Evolutionary conservation across 345 rosid genomes (phyloP).

Genomic region (Lepidium didymum): DNA sequence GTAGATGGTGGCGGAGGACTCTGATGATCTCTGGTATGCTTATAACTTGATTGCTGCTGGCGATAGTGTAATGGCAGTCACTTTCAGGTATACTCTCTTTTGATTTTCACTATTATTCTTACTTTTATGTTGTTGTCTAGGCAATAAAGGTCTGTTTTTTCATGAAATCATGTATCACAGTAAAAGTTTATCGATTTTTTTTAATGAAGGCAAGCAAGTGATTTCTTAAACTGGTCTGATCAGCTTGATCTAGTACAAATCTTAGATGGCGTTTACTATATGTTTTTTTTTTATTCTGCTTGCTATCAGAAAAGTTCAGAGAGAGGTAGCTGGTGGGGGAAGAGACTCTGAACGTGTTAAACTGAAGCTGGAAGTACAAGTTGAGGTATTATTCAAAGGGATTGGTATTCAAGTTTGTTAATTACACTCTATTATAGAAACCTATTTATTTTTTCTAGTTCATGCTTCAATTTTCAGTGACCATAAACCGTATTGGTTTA

Average conservation of each 20-base stretch:
- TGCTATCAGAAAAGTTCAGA: constrained; percentile 64
- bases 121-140: neutral
- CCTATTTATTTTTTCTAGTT: neutral
- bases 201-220: neutral
- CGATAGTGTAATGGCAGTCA: constrained; percentile 77
- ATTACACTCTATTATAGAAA: neutral
- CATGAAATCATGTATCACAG: neutral
- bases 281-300: neutral
- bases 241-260: neutral
- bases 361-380: constrained; percentile 79
- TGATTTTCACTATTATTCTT: neutral
- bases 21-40: constrained; percentile 91
- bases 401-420: neutral
- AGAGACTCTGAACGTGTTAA: constrained; percentile 81
- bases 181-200: neutral
- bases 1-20: constrained; percentile 75
- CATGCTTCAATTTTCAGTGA: neutral
- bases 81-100: constrained; percentile 54
- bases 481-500: neutral
- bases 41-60: constrained; percentile 73
- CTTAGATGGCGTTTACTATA: neutral
- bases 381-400: constrained; percentile 46
- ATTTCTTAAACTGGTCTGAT: neutral
- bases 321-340: constrained; percentile 68
- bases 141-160: neutral